Evolutionary conservation across 1,284 basidiomycete species (phyloP).

Genomic region (Mycosarcoma maydis): DNA sequence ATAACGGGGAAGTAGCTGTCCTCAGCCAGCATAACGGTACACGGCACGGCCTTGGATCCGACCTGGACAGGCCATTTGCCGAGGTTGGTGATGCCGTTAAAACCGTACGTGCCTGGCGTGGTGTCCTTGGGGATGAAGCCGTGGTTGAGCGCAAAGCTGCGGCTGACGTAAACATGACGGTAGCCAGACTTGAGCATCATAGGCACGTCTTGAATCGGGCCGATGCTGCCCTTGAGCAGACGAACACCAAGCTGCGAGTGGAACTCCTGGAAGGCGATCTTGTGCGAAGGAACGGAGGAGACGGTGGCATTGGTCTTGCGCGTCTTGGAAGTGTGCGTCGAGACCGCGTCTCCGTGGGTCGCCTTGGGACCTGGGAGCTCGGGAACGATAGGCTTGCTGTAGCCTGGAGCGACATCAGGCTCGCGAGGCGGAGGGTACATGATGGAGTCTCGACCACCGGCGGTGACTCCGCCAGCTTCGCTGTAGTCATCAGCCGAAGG

Average conservation of each 20-base stretch:
- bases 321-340: constrained; percentile 52
- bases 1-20: constrained; percentile 97
- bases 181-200: constrained; percentile 94
- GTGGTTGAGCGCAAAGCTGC: constrained; percentile 88
- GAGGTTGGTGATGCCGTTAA: constrained; percentile 75
- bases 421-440: constrained; percentile 65
- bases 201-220: constrained; percentile 78
- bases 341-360: constrained; percentile 43
- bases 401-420: constrained; percentile 51
- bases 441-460: constrained; percentile 64
- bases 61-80: constrained; percentile 69
- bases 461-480: constrained; percentile 62
- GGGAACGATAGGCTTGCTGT: constrained; percentile 53
- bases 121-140: constrained; percentile 89
- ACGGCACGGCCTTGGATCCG: constrained; percentile 70
- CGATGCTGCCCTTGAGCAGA: constrained; percentile 89
- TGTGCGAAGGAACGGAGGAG: constrained; percentile 55
- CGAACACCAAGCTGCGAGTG: constrained; percentile 76
- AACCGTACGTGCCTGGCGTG: constrained; percentile 75
- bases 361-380: constrained; percentile 33
- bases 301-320: constrained; percentile 54
- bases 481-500: constrained; percentile 61
- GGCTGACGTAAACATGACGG: constrained; percentile 91
- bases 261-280: constrained; percentile 67
- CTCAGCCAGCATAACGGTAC: constrained; percentile 78